phyloP scores from a whole-genome alignment of 768 basidiomycete species.

The Strobilomyces confusus region DNA sequence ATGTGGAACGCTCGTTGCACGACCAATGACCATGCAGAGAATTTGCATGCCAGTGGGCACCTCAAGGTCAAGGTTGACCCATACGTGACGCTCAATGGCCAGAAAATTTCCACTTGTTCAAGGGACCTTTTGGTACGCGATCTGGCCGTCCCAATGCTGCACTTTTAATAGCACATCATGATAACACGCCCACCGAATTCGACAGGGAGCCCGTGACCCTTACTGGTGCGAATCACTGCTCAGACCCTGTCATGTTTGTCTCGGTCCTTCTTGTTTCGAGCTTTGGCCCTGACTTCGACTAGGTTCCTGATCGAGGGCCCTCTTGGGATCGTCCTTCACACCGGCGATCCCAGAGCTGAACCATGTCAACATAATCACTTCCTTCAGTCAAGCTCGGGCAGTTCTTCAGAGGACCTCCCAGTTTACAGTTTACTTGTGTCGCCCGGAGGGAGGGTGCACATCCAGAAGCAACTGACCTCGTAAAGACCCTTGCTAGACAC shows the following conservation, averaged over 20 bases:
- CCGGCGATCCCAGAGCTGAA: constrained; percentile 91
- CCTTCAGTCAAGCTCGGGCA: constrained; percentile 64
- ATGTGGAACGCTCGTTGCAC: constrained; percentile 55
- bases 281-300: neutral
- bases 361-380: constrained; percentile 65
- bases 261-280: neutral
- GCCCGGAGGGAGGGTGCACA: constrained; percentile 23
- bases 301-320: constrained; percentile 84
- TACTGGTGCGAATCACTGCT: constrained; percentile 92
- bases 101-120: constrained; percentile 44
- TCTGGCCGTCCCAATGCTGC: neutral
- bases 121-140: constrained; percentile 48
- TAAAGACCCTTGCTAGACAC: constrained; percentile 75
- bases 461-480: constrained; percentile 23
- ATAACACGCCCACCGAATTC: constrained; percentile 61
- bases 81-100: constrained; percentile 42
- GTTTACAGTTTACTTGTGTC: too few species aligned
- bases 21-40: constrained; percentile 33
- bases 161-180: constrained; percentile 44
- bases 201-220: constrained; percentile 63
- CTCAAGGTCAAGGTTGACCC: constrained; percentile 62
- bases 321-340: constrained; percentile 75
- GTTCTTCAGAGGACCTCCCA: constrained; percentile 20
- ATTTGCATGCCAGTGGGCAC: constrained; percentile 47
- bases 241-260: constrained; percentile 85